Base-by-base conservation (phyloP, 306 rosid species). In the Malus orientalis region DNA sequence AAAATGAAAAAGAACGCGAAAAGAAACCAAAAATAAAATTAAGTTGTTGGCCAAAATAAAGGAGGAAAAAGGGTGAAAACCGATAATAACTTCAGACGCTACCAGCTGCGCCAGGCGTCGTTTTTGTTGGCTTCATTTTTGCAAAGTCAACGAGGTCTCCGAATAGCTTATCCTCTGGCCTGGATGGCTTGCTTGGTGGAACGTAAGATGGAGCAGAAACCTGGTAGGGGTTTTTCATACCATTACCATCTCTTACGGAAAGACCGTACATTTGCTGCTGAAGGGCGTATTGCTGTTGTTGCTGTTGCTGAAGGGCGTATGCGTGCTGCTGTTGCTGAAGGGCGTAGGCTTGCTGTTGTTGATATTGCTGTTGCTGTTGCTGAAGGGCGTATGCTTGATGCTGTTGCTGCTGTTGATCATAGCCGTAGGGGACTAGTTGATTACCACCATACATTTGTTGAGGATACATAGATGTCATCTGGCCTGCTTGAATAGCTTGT, bases 131-230 rank as follows among this genome's bases (percentile, higher is more conserved):
- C 81, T 91, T 93, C 72, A 93, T 83, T 85, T 91, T 96, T 5
- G 99, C 90, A 82, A 91, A 86, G 85, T 88, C 85, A 77, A 96
- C 97, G 64, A 96, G 98, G 83, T 96, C 99, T 40, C 99, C 99
- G 27, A 96, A 96, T 55, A 96, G 86, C 73, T 87, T 96, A 78
- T 96, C 97, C 85, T 96, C 98, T 33, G 98, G 99, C 84, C 87
- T 96, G 62, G 86, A 80, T 79, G 97, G 96, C 88, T 82, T 93
- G 62, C 63, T 85, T 22, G 94, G 75, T 69, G 97, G 88, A 61
- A 70, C 81, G 70, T 89, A 88, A 33, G 98, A 88, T 69, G 96
- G 58, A 78, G 86, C 65, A 18, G 99, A 82, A 80, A 83, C 86
- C 85, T 88, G 97, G 84, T 88, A 80, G 45, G 93, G 73, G 76